Conservation (phyloP, 2,329 filamentous ascomycete species). For the Colletotrichum simmondsii region DNA sequence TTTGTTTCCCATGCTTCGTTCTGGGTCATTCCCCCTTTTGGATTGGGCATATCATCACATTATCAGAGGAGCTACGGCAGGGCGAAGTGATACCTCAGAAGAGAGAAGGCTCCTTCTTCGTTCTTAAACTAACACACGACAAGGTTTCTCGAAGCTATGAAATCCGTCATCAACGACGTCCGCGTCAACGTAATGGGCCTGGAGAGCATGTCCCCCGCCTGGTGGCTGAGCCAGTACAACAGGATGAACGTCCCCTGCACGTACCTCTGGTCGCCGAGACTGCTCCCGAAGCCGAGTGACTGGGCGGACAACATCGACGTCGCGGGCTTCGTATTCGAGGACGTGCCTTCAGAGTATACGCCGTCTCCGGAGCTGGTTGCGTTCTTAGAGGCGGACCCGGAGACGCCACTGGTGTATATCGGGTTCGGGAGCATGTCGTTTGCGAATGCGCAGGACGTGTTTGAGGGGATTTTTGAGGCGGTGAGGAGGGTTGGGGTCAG, state of each 20-base stretch:
- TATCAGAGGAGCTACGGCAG: neutral
- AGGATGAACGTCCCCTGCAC: constrained; percentile 59
- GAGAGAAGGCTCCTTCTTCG: accelerated
- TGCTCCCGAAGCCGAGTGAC: constrained; percentile 64
- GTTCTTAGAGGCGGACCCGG: constrained; percentile 41
- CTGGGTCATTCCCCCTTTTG: neutral
- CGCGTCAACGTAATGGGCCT: constrained; percentile 53
- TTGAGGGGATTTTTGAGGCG: constrained; percentile 1
- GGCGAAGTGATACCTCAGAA: neutral
- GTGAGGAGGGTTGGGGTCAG: constrained; percentile 4
- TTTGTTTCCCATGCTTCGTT: neutral
- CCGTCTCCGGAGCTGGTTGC: constrained; percentile 49
- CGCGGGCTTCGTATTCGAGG: constrained; percentile 65
- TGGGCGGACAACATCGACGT: constrained; percentile 65
- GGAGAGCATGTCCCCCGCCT: constrained; percentile 58
- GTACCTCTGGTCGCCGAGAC: constrained; percentile 53
- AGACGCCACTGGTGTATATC: constrained; percentile 43
- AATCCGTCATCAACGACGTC: constrained; percentile 56
- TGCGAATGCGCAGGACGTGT: constrained; percentile 1
- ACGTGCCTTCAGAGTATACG: constrained; percentile 55
- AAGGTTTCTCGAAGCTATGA: constrained; percentile 23
- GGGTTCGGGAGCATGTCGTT: constrained; percentile 48
- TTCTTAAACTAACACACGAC: neutral
- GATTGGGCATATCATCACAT: neutral
- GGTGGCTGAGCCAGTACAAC: constrained; percentile 59